phyloP scores from a whole-genome alignment of 139 green algal genomes.

The Volvox reticuliferus region DNA sequence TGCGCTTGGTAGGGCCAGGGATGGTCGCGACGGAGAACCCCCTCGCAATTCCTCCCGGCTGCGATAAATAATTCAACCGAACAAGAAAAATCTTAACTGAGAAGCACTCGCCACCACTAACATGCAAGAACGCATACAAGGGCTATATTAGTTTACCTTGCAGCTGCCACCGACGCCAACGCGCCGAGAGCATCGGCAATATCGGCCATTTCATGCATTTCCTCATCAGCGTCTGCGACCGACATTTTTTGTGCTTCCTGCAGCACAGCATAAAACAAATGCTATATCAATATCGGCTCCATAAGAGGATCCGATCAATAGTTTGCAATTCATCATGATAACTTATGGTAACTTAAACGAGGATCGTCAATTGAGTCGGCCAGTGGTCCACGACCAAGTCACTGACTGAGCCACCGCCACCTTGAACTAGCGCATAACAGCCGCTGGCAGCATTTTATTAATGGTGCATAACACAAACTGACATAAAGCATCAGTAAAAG shows the following conservation, averaged over 20 bases:
- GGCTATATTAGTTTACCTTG: slow-evolving; percentile 8
- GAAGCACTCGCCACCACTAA: background rate
- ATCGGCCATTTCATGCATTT: slow-evolving; percentile 38
- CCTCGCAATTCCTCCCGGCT: slow-evolving; percentile 22
- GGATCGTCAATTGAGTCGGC: background rate
- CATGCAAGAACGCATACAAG: background rate
- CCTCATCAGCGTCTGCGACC: background rate
- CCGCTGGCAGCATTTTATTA: background rate
- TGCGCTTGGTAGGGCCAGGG: background rate
- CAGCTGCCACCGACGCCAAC: slow-evolving; percentile 12
- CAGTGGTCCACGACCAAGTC: background rate
- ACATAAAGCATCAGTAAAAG: background rate
- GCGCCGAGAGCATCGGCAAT: background rate
- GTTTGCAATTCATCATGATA: background rate
- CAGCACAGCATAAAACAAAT: background rate
- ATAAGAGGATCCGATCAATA: background rate
- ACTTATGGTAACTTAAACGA: background rate
- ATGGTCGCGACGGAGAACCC: slow-evolving; percentile 1
- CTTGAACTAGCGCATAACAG: background rate
- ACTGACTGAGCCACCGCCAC: slow-evolving; percentile 3
- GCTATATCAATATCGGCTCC: background rate
- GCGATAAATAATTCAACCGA: background rate
- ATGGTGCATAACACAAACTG: background rate
- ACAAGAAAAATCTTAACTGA: background rate
- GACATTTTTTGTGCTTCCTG: slow-evolving; percentile 7